Conservation (phyloP, 2,329 filamentous ascomycete genomes). For the Cladobotryum mycophilum region DNA sequence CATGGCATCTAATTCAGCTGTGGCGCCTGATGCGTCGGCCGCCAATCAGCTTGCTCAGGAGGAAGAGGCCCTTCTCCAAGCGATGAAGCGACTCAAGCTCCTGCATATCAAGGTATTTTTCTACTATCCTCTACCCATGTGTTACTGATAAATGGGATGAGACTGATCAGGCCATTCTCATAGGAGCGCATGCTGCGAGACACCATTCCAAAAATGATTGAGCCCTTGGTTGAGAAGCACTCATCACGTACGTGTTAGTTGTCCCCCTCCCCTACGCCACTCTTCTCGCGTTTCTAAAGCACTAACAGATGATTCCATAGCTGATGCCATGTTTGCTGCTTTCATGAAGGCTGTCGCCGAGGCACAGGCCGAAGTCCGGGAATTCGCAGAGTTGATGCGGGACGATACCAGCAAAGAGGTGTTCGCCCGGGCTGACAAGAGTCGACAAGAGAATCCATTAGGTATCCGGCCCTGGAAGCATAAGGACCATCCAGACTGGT, state of each 20-base stretch:
- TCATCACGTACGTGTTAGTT: conserved; percentile 40
- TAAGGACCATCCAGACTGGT: conserved; percentile 55
- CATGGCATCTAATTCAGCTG: conserved; percentile 14
- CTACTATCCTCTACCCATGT: not conserved
- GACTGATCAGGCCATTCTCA: conserved; percentile 15
- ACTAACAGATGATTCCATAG: conserved; percentile 28
- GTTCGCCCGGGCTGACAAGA: conserved; percentile 47
- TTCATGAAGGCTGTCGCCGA: conserved; percentile 43
- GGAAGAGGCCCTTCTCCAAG: conserved; percentile 44
- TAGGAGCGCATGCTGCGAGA: conserved; percentile 31
- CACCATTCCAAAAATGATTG: conserved; percentile 34
- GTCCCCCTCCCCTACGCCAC: no score
- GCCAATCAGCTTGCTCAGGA: conserved; percentile 33
- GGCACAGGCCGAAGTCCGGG: conserved; percentile 45
- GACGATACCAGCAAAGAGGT: conserved; percentile 43
- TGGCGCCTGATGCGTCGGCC: conserved; percentile 16
- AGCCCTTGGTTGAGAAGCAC: conserved; percentile 44
- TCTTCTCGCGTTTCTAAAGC: not conserved
- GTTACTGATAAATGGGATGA: not conserved
- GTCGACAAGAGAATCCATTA: conserved; percentile 46
- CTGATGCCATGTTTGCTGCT: conserved; percentile 41
- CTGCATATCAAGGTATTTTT: conserved; percentile 48
- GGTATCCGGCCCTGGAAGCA: conserved; percentile 55
- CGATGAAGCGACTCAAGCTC: conserved; percentile 45
- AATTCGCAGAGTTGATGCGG: conserved; percentile 42